These are phyloP conservation scores for Podaxis sp. DNA, from an alignment of 768 basidiomycete species.

Conservation along the genomic window DNA sequence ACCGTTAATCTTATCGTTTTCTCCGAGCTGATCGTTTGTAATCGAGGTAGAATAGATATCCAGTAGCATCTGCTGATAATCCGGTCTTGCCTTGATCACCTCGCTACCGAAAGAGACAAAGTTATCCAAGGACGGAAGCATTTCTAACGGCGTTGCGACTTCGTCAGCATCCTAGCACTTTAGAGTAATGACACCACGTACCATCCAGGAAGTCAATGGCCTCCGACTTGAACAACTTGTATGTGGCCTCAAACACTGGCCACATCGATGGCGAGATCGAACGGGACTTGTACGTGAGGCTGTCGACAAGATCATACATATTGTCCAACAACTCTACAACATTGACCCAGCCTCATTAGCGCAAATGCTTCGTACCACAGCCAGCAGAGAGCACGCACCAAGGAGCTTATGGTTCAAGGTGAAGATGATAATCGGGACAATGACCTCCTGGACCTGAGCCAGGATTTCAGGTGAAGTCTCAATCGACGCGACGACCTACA, in stretches of 20 bases:
- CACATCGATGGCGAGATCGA: conserved; percentile 80
- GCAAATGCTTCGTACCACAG: not conserved
- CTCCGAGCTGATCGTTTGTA: conserved; percentile 69
- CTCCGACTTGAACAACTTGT: conserved; percentile 77
- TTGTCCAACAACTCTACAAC: conserved; percentile 78
- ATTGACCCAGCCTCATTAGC: not conserved
- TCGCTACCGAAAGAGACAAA: conserved; percentile 83
- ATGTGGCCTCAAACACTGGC: conserved; percentile 83
- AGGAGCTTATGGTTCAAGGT: conserved; percentile 77
- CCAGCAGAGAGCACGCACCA: conserved; percentile 43
- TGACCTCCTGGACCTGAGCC: conserved; percentile 75
- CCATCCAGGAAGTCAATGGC: conserved; percentile 88
- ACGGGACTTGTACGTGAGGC: conserved; percentile 77
- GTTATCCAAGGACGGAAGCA: conserved; percentile 87
- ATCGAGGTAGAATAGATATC: conserved; percentile 83
- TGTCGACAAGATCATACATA: conserved; percentile 84
- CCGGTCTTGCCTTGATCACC: conserved; percentile 64
- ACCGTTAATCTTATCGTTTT: conserved; percentile 80
- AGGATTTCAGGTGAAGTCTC: conserved; percentile 74
- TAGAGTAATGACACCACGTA: conserved; percentile 26
- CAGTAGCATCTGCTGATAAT: conserved; percentile 77
- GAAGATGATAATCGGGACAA: conserved; percentile 73
- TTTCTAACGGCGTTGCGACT: conserved; percentile 48
- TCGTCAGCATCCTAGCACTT: not conserved
- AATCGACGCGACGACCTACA: conserved; percentile 70